A percentile compares a stretch with the other conserved stretches of the same genome.
These are phyloP conservation scores for Saccharata proteae DNA, from an alignment of 2,329 filamentous ascomycete genomes.

Conservation along the genomic window DNA sequence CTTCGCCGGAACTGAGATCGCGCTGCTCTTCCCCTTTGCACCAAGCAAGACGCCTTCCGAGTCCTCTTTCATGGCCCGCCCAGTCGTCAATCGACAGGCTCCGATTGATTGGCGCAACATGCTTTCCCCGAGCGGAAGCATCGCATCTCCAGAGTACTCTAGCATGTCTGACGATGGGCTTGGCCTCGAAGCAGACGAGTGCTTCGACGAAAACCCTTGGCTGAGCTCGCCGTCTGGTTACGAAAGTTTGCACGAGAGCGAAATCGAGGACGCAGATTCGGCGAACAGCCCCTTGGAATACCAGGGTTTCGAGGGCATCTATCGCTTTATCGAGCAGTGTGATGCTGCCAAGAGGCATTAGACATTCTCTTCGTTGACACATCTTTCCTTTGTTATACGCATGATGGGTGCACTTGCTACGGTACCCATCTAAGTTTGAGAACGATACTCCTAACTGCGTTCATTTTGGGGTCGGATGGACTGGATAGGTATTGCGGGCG, in stretches of 20 bases:
- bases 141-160: constrained; percentile 22
- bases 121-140: constrained; percentile 34
- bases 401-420: too few relatives aligned
- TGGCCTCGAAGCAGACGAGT: constrained; percentile 28
- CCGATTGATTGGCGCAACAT: constrained; percentile 46
- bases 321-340: constrained; percentile 53
- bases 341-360: too few relatives aligned
- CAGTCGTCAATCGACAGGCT: constrained; percentile 21
- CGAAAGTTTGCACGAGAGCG: constrained; percentile 45
- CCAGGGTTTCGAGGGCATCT: constrained; percentile 53
- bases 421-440: too few relatives aligned
- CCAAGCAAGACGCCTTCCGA: constrained; percentile 44
- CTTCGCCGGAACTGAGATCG: constrained; percentile 56
- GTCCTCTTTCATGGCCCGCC: constrained; percentile 30
- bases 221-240: constrained; percentile 39
- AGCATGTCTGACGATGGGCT: constrained; percentile 24
- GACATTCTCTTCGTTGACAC: too few relatives aligned
- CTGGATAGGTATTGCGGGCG: too few relatives aligned
- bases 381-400: too few relatives aligned
- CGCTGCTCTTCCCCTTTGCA: constrained; percentile 77
- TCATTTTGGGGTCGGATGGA: too few relatives aligned
- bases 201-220: constrained; percentile 39
- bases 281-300: constrained; percentile 40
- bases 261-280: constrained; percentile 20
- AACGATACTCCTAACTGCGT: too few relatives aligned